Conservation (phyloP, 169 alveolate species). For the Plasmodium gonderi region DNA sequence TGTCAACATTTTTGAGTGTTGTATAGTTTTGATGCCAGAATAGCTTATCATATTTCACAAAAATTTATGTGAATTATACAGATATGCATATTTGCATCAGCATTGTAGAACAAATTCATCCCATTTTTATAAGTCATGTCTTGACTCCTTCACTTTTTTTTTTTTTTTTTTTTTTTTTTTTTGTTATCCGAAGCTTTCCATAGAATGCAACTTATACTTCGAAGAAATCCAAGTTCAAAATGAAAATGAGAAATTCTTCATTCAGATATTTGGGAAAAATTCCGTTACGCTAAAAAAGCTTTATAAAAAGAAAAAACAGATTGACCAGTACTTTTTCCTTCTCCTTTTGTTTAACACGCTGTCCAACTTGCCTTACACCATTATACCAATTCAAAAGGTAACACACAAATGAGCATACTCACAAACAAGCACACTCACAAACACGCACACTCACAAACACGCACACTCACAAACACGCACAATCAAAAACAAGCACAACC, state of each 20-base stretch:
- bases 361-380: conserved; percentile 66
- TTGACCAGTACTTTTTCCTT: conserved; percentile 60
- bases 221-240: conserved; percentile 65
- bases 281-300: conserved; percentile 64
- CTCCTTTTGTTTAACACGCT: conserved; percentile 45
- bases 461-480: too few relatives aligned
- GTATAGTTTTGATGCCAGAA: background rate
- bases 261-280: conserved; percentile 55
- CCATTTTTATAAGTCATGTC: background rate
- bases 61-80: background rate
- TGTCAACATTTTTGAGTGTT: background rate
- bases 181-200: conserved; percentile 25
- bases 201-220: conserved; percentile 53
- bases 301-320: conserved; percentile 40
- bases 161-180: background rate
- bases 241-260: conserved; percentile 61
- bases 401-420: background rate
- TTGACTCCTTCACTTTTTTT: background rate
- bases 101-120: background rate
- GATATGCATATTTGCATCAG: background rate
- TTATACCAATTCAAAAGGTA: conserved; percentile 72
- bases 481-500: too few relatives aligned
- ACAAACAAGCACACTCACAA: too few relatives aligned
- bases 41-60: background rate
- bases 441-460: too few relatives aligned